Evolutionary conservation across 139 green algal species (phyloP), one percentile per base, ranked within the genome.

Genomic region (Chlorella sp.): DNA sequence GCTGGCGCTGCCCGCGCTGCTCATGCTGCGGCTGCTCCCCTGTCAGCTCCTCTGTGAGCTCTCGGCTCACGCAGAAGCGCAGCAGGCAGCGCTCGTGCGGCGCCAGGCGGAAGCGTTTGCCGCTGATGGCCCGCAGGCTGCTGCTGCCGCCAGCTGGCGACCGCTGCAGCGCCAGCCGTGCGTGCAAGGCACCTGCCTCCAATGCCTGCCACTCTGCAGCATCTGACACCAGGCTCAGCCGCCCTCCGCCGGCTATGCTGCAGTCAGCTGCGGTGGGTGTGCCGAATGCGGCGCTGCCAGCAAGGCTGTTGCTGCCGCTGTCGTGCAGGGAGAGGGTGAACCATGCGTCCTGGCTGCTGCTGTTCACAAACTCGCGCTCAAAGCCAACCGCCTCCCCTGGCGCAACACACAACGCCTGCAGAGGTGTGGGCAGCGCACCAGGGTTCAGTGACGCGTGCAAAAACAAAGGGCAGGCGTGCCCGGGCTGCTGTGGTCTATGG

Each of bases 21-120:
- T 64, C 18, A 24, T 37, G 26, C 66, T 39, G 64, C 83, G 40
- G 37, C 28, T 0, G 24, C 22, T 16, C 2, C 4, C 37, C 24
- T 64, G 61, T 18, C 28, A 16, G 36, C 83, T 64, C 34, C 61
- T 34, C n/a, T 68, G 16, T 71, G 11, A 71, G 64, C 64, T 28
- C 64, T 14, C 21, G 64, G 21, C 64, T 9, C 64, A 88, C 64
- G 64, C 79, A 80, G 4, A 88, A 68, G 64, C 83, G 83, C 66
- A 88, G 64, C 83, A 88, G 64, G 64, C 83, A 79, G 37, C 57
- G 30, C 66, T 88, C 83, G n/a, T 79, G 83, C 12, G 83, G 64
- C 28, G 57, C 64, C 64, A 88, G 64, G 21, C 28, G 37, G 64
- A 88, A 88, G 64, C 64, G 36, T 9, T 37, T 9, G 26, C n/a